Conservation (phyloP, 768 basidiomycete species). For the Phaeolepiota aurea region DNA sequence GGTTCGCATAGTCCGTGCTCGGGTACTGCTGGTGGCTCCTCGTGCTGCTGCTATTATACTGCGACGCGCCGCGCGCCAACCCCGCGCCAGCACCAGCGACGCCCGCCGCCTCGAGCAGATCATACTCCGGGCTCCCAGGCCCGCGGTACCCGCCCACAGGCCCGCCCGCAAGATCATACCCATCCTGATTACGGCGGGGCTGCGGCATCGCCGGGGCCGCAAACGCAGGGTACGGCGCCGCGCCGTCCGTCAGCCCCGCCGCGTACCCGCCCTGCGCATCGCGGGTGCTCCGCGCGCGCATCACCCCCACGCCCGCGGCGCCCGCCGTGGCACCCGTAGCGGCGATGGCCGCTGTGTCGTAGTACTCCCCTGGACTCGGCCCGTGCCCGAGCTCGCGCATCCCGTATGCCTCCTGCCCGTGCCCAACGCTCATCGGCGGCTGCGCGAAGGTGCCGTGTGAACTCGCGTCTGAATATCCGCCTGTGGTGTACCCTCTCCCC, state of each 20-base stretch:
- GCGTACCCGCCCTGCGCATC: conserved; percentile 22
- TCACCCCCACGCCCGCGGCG: conserved; percentile 33
- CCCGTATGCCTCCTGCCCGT: conserved; percentile 31
- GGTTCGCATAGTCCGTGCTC: conserved; percentile 5
- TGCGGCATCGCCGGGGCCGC: conserved; percentile 14
- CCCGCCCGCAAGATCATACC: conserved; percentile 1
- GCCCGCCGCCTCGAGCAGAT: conserved; percentile 16
- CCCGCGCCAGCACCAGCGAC: conserved; percentile 4
- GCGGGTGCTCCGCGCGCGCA: conserved; percentile 31
- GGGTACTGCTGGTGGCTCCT: conserved; percentile 6
- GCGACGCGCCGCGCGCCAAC: conserved; percentile 12
- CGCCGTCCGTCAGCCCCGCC: conserved; percentile 24
- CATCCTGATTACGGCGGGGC: conserved; percentile 2
- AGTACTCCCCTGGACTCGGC: conserved; percentile 21
- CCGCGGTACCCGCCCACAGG: conserved; percentile 3
- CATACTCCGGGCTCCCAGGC: conserved; percentile 8
- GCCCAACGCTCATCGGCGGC: conserved; percentile 26
- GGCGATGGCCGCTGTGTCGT: conserved; percentile 15
- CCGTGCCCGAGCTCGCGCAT: conserved; percentile 34
- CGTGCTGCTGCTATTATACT: conserved; percentile 7
- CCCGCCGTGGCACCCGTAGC: conserved; percentile 15
- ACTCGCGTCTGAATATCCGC: conserved; percentile 35
- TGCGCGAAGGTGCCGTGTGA: conserved; percentile 53
- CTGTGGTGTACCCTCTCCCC: neutral
- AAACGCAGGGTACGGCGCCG: conserved; percentile 30